phyloP scores from a whole-genome alignment of 2,329 filamentous ascomycete species.

The Hymenoscyphus albidus region DNA sequence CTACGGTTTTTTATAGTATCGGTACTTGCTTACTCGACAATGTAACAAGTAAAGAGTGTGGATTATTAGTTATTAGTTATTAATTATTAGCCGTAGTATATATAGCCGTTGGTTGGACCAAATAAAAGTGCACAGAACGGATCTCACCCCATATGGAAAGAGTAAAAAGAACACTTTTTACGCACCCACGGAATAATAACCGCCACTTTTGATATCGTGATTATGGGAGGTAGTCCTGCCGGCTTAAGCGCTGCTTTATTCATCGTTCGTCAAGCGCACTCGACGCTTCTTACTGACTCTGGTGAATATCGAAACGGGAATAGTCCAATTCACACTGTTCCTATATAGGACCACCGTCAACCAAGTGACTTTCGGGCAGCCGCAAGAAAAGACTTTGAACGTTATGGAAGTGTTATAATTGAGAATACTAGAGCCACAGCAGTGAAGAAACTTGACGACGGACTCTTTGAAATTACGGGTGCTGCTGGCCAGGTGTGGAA shows the following conservation, averaged over 20 bases:
- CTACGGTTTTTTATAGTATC: too few species aligned
- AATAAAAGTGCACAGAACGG: too few species aligned
- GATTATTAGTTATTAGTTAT: too few species aligned
- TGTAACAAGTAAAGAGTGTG: too few species aligned
- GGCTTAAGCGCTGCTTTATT: slow-evolving; percentile 40
- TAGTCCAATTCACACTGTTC: slow-evolving; percentile 41
- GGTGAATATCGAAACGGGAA: slow-evolving; percentile 41
- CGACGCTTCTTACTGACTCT: slow-evolving; percentile 43
- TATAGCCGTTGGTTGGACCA: too few species aligned
- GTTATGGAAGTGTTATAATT: slow-evolving; percentile 38
- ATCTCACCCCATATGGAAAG: too few species aligned
- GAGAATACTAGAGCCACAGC: slow-evolving; percentile 26
- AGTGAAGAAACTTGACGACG: slow-evolving; percentile 16
- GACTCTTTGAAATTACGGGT: slow-evolving; percentile 40
- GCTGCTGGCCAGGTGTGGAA: slow-evolving; percentile 40
- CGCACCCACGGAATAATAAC: too few species aligned
- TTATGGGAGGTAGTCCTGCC: slow-evolving; percentile 43
- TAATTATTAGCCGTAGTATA: too few species aligned
- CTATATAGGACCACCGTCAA: slow-evolving; percentile 36
- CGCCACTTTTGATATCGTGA: slow-evolving; percentile 31
- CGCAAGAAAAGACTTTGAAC: slow-evolving; percentile 34
- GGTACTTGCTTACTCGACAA: too few species aligned
- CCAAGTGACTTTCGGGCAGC: slow-evolving; percentile 35
- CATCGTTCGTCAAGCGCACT: slow-evolving; percentile 38
- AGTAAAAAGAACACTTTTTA: too few species aligned